These are phyloP conservation scores for Blastomyces emzantsi DNA, from an alignment of 2,329 filamentous ascomycete species.

Conservation along the genomic window DNA sequence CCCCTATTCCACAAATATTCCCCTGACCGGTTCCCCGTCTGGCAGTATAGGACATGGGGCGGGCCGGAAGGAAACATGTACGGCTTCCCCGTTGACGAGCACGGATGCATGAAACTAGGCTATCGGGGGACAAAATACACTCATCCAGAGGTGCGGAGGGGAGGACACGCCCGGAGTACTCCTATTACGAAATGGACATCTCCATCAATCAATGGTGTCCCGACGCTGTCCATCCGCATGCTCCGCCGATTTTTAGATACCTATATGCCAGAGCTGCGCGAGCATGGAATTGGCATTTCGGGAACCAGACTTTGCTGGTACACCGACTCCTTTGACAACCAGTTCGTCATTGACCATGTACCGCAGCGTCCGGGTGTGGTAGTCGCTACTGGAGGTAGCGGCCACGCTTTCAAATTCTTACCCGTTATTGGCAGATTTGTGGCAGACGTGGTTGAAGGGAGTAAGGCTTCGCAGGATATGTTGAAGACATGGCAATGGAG, in stretches of 20 bases:
- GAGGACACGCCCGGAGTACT: slow-evolving; percentile 33
- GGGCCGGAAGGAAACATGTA: slow-evolving; percentile 38
- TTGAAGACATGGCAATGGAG: slow-evolving; percentile 21
- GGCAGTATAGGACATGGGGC: slow-evolving; percentile 32
- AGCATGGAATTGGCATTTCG: slow-evolving; percentile 31
- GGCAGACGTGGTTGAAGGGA: slow-evolving; percentile 42
- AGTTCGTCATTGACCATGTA: slow-evolving; percentile 48
- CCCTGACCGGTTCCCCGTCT: slow-evolving; percentile 40
- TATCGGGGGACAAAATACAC: slow-evolving; percentile 46
- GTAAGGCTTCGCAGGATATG: slow-evolving; percentile 23
- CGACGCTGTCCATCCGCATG: slow-evolving; percentile 22
- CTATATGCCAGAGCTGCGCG: slow-evolving; percentile 38
- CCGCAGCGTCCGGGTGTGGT: slow-evolving; percentile 45
- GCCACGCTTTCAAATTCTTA: slow-evolving; percentile 55
- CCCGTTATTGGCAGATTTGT: slow-evolving; percentile 50
- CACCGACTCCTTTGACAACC: slow-evolving; percentile 47
- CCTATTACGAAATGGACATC: slow-evolving; percentile 34
- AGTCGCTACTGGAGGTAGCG: slow-evolving; percentile 52
- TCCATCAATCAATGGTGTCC: slow-evolving; percentile 19
- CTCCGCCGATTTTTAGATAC: slow-evolving; percentile 30
- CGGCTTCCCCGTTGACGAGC: slow-evolving; percentile 39
- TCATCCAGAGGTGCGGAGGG: slow-evolving; percentile 33
- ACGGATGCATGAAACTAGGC: slow-evolving; percentile 42
- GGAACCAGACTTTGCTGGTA: slow-evolving; percentile 48
- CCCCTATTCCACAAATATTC: slow-evolving; percentile 35